phyloP scores from a whole-genome alignment of 352 stramenopile species.

The Pythium periplocum region DNA sequence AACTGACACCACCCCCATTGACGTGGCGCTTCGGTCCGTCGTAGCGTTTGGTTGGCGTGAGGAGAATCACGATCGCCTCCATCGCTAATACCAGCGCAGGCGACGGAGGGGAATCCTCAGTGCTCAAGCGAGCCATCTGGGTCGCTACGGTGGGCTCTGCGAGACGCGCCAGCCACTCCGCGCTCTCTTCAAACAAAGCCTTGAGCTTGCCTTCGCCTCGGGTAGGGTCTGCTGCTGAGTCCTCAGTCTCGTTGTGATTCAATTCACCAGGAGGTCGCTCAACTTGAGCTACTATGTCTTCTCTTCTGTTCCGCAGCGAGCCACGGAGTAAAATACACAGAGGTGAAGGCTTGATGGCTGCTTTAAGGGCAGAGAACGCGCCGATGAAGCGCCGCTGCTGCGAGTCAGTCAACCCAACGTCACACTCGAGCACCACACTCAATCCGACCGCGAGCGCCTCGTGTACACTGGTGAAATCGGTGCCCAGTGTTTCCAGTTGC shows the following conservation, averaged over 20 bases:
- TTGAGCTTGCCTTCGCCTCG: constrained; percentile 47
- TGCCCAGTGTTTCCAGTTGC: constrained; percentile 19
- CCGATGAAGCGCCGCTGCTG: constrained; percentile 51
- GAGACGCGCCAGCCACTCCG: constrained; percentile 24
- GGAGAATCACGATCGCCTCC: constrained; percentile 71
- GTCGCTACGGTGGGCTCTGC: constrained; percentile 1
- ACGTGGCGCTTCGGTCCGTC: constrained; percentile 29
- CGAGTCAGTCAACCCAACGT: constrained; percentile 63
- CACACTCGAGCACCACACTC: constrained; percentile 68
- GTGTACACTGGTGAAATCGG: constrained; percentile 15
- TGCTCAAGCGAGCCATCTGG: constrained; percentile 30
- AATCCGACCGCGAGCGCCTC: constrained; percentile 40
- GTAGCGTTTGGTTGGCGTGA: constrained; percentile 70
- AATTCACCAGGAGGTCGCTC: constrained; percentile 2
- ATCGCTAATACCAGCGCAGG: constrained; percentile 57
- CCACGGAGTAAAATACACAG: constrained; percentile 61
- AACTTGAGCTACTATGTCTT: neutral
- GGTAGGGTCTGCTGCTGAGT: neutral
- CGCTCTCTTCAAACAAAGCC: constrained; percentile 33
- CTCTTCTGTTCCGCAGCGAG: constrained; percentile 28
- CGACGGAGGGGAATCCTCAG: neutral
- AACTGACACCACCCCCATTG: constrained; percentile 54
- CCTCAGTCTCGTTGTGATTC: neutral
- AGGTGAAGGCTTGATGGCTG: constrained; percentile 50
- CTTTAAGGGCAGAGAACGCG: constrained; percentile 58